Base-by-base conservation (phyloP, 768 basidiomycete genomes). In the Xerocomellus amylosporus region DNA sequence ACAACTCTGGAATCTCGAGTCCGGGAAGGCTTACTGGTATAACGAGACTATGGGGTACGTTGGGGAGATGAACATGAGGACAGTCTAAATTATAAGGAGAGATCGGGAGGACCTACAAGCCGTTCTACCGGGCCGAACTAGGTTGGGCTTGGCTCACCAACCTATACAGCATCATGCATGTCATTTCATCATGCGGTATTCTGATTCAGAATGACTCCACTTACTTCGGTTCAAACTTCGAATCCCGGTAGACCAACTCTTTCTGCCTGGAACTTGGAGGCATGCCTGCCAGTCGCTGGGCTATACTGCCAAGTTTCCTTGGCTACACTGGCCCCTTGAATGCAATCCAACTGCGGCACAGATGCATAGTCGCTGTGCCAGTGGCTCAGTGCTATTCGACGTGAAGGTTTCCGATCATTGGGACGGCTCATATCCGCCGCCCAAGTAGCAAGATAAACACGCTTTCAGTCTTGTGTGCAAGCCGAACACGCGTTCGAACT, bases 121-220 rank as follows among this genome's bases (percentile, higher is more conserved):
- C 45, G 31, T 24, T 10, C 39, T 31, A 46, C 28, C 17, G 19
- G 24, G 39, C 30, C 8, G 42, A 33, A 19, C n/a, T 4, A 20
- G 36, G 44, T 14, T 42, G 20, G 53, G 55, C 56, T 64, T 64
- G 59, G 59, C 62, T 51, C 24, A 40, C 38, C 43, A 13, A 26
- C 37, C 46, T 36, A 37, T 36, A 37, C 44, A 58, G 33, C 33
- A 34, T n/a, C n/a, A 40, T 28, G 34, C 46, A 42, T 17, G 41
- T 20, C 40, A 55, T 39, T 39, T 15, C 56, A 53, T 54, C 42
- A 14, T 48, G 46, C 15, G 48, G 41, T 34, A 38, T n/a, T 38
- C 38, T 45, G 51, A 38, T n/a, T 38, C 38, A 48, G 51, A 43
- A 41, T 34, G 63, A 55, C 51, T 51, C 51, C 48, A 46, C 42